Percentiles rank a stretch among this genome's conserved stretches.
Evolutionary conservation across 2,329 filamentous ascomycete species (phyloP).

Genomic region (Curvularia lunata): DNA sequence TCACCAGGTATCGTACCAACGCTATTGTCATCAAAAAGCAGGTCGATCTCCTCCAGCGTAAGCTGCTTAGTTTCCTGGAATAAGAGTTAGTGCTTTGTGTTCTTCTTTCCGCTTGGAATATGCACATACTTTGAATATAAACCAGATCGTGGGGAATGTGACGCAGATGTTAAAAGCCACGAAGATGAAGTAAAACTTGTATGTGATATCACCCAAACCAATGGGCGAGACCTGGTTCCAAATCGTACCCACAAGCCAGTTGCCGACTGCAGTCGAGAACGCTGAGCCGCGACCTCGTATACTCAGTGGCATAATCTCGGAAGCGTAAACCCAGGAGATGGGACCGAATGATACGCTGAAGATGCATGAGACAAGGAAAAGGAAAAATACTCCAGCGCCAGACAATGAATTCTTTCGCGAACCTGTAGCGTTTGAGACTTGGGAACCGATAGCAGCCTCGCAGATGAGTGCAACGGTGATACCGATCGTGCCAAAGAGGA

Average conservation of each 20-base stretch:
- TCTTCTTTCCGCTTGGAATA: background rate
- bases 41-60: slow-evolving; percentile 64
- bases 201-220: slow-evolving; percentile 57
- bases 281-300: slow-evolving; percentile 66
- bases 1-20: slow-evolving; percentile 56
- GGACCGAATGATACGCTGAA: slow-evolving; percentile 46
- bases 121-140: slow-evolving; percentile 55
- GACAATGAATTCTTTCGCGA: slow-evolving; percentile 55
- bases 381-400: slow-evolving; percentile 68
- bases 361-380: slow-evolving; percentile 59
- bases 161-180: slow-evolving; percentile 57
- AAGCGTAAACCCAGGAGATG: slow-evolving; percentile 67
- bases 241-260: slow-evolving; percentile 65
- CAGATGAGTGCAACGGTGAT: slow-evolving; percentile 65
- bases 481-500: slow-evolving; percentile 60
- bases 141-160: slow-evolving; percentile 56
- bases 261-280: slow-evolving; percentile 64
- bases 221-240: slow-evolving; percentile 66
- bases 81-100: background rate
- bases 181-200: slow-evolving; percentile 66
- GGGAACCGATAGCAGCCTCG: slow-evolving; percentile 62
- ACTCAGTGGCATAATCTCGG: slow-evolving; percentile 68
- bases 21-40: slow-evolving; percentile 61
- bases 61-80: slow-evolving; percentile 50
- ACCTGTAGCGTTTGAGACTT: slow-evolving; percentile 38